These are phyloP conservation scores for Tetrahymena borealis DNA, from an alignment of 73 alveolate genomes.

Conservation along the genomic window DNA sequence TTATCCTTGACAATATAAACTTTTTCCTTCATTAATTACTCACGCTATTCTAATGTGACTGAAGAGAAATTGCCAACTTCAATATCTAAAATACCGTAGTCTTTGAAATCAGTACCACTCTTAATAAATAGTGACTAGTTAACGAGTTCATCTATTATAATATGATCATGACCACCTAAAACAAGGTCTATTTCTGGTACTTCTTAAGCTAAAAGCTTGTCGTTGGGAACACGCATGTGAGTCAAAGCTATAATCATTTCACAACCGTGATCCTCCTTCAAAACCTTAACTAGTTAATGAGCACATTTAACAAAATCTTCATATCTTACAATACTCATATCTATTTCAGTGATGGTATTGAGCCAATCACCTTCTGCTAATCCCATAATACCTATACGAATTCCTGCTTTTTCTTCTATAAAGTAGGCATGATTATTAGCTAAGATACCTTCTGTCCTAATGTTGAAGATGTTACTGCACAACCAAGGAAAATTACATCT, in stretches of 20 bases:
- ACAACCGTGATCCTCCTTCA: conserved; percentile 51
- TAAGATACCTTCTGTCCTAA: conserved; percentile 37
- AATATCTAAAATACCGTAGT: conserved; percentile 20
- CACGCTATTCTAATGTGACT: not conserved
- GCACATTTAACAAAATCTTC: conserved; percentile 40
- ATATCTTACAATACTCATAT: conserved; percentile 31
- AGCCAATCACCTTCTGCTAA: conserved; percentile 74
- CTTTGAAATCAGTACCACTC: conserved; percentile 61
- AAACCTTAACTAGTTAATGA: not conserved
- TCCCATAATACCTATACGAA: conserved; percentile 61
- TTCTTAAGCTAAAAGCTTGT: conserved; percentile 34
- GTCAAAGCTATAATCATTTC: conserved; percentile 74
- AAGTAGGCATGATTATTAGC: conserved; percentile 46
- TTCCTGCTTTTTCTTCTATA: conserved; percentile 31
- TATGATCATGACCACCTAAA: conserved; percentile 77
- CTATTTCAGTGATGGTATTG: conserved; percentile 41
- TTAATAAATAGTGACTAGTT: conserved; percentile 38
- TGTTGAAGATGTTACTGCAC: conserved; percentile 48
- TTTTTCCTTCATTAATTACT: not conserved
- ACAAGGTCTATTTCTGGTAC: conserved; percentile 50
- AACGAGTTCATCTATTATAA: conserved; percentile 8
- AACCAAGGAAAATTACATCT: conserved; percentile 61
- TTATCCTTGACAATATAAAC: not conserved
- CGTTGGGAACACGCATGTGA: conserved; percentile 70
- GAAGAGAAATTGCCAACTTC: conserved; percentile 12